Conservation (phyloP, 2,329 filamentous ascomycete species). For the Waltergamsia citrina region DNA sequence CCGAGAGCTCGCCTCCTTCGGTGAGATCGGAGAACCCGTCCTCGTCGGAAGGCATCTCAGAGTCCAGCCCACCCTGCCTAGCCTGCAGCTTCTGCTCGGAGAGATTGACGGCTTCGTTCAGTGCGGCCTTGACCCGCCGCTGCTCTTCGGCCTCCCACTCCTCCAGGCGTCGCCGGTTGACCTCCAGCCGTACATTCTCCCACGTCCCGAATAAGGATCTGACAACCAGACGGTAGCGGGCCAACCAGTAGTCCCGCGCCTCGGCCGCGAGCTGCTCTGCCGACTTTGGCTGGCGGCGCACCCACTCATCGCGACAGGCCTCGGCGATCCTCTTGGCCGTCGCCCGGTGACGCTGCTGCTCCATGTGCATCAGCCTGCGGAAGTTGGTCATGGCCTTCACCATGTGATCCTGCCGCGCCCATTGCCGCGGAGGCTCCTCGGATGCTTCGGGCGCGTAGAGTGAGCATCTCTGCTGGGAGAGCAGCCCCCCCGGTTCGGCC, state of each 20-base stretch:
- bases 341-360: conserved; percentile 69
- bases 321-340: conserved; percentile 72
- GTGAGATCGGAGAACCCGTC: conserved; percentile 37
- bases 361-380: conserved; percentile 66
- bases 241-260: conserved; percentile 55
- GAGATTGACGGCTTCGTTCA: conserved; percentile 64
- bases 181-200: conserved; percentile 54
- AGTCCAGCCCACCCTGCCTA: conserved; percentile 43
- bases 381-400: conserved; percentile 73
- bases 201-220: conserved; percentile 46
- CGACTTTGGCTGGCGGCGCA: conserved; percentile 62
- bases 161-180: conserved; percentile 48
- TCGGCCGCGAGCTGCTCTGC: conserved; percentile 77
- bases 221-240: conserved; percentile 63
- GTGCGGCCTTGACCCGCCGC: conserved; percentile 54
- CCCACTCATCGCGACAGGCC: conserved; percentile 68
- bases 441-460: conserved; percentile 62
- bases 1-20: conserved; percentile 29
- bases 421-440: conserved; percentile 69
- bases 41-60: conserved; percentile 35
- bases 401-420: conserved; percentile 81
- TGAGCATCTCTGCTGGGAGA: conserved; percentile 62
- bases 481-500: conserved; percentile 62
- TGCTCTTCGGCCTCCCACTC: conserved; percentile 60
- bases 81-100: conserved; percentile 61